Percentiles rank a stretch among this genome's conserved stretches.
phyloP scores from a whole-genome alignment of 345 rosid genomes.

The Hypericum perforatum region DNA sequence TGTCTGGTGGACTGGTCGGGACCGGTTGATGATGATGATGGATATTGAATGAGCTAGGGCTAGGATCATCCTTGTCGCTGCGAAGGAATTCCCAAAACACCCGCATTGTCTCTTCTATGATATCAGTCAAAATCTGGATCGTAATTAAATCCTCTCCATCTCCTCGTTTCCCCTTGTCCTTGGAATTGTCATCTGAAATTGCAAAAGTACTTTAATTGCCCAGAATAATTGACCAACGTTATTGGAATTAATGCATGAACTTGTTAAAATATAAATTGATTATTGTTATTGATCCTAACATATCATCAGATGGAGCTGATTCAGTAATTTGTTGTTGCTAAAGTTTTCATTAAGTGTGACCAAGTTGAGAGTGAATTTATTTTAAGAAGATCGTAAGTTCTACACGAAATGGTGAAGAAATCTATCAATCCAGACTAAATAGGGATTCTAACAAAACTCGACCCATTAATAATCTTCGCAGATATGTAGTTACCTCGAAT shows the following conservation, averaged over 20 bases:
- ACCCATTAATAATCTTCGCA: too few relatives aligned
- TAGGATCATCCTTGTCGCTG: slow-evolving; percentile 37
- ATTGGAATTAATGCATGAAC: too few relatives aligned
- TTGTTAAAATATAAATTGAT: neutral
- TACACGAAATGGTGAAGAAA: too few relatives aligned
- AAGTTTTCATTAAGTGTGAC: too few relatives aligned
- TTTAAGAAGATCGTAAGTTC: too few relatives aligned
- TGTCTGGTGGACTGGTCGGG: slow-evolving; percentile 16
- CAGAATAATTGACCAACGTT: neutral
- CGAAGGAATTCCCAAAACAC: slow-evolving; percentile 56
- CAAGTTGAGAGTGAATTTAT: too few relatives aligned
- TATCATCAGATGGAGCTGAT: too few relatives aligned
- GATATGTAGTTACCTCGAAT: slow-evolving; percentile 9
- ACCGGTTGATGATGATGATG: slow-evolving; percentile 19
- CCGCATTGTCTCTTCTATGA: slow-evolving; percentile 38
- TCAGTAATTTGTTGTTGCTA: too few relatives aligned
- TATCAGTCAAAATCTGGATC: slow-evolving; percentile 19
- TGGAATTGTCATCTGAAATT: slow-evolving; percentile 13
- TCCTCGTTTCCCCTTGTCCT: slow-evolving; percentile 1
- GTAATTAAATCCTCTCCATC: slow-evolving; percentile 5
- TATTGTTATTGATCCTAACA: neutral
- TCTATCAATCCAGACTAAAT: too few relatives aligned
- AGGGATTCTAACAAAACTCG: too few relatives aligned
- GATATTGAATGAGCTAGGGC: slow-evolving; percentile 16
- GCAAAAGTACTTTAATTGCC: neutral